Evolutionary conservation across 2,329 filamentous ascomycete genomes (phyloP).

Genomic region (Boeremia lycopersici): DNA sequence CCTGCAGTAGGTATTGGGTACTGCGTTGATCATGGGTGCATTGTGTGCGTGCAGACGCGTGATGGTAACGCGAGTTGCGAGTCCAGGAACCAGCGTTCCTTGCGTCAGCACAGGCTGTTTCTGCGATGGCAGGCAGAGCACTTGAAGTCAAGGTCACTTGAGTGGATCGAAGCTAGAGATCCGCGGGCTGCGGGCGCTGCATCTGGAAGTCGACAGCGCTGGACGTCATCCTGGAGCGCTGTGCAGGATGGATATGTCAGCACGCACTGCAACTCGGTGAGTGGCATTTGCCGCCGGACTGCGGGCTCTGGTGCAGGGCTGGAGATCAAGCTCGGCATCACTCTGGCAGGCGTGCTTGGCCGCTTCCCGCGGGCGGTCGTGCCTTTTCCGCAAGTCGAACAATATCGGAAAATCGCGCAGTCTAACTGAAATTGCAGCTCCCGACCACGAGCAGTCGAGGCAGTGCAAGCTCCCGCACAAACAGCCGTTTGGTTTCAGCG

Average conservation of each 20-base stretch:
- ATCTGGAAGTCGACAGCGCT: constrained; percentile 3
- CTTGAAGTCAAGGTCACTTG: too few relatives aligned
- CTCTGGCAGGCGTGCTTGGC: constrained; percentile 4
- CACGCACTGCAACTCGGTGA: not conserved
- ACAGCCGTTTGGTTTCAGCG: constrained; percentile 13
- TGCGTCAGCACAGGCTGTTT: constrained; percentile 5
- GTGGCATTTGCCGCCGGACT: not conserved
- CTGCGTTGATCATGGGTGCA: not conserved
- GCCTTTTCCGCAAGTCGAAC: constrained; percentile 9
- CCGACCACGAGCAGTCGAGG: constrained; percentile 18
- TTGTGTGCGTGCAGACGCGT: not conserved
- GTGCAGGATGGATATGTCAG: not conserved
- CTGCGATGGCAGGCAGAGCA: too few relatives aligned
- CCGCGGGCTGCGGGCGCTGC: constrained; percentile 4
- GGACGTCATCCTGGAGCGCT: not conserved
- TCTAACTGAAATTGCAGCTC: constrained; percentile 16
- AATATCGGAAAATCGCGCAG: constrained; percentile 21
- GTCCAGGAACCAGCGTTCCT: not conserved
- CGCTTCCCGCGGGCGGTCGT: constrained; percentile 12
- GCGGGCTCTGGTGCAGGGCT: constrained; percentile 1
- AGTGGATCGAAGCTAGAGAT: constrained; percentile 5
- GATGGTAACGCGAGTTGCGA: not conserved
- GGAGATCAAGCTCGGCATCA: constrained; percentile 7
- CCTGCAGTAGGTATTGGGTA: not conserved
- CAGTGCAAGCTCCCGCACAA: constrained; percentile 20